Conservation (phyloP, 2,329 filamentous ascomycete genomes). For the Blastomyces gilchristii region DNA sequence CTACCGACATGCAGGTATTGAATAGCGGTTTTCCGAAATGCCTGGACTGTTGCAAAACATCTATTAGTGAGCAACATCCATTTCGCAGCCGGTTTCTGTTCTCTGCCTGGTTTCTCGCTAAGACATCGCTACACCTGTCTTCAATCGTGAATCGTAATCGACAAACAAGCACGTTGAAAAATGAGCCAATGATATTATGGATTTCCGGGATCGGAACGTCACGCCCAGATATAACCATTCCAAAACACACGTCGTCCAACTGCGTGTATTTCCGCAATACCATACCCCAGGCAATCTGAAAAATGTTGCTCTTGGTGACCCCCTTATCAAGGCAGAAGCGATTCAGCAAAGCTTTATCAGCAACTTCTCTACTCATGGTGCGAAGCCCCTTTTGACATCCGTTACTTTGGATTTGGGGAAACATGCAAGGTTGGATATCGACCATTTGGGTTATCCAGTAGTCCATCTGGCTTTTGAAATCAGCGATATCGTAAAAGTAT, state of each 20-base stretch:
- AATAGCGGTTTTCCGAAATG: slow-evolving; percentile 7
- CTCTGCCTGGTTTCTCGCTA: slow-evolving; percentile 8
- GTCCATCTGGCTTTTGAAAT: slow-evolving; percentile 6
- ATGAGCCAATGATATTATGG: slow-evolving; percentile 29
- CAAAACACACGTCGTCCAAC: slow-evolving; percentile 31
- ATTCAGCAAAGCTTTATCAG: slow-evolving; percentile 5
- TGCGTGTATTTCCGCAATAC: slow-evolving; percentile 26
- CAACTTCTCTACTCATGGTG: not conserved
- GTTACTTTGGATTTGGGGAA: not conserved
- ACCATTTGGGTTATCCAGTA: slow-evolving; percentile 9
- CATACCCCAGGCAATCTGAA: slow-evolving; percentile 32
- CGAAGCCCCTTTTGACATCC: slow-evolving; percentile 1
- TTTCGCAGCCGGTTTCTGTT: slow-evolving; percentile 7
- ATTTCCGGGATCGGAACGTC: slow-evolving; percentile 29
- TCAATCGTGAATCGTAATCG: slow-evolving; percentile 2
- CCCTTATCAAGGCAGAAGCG: slow-evolving; percentile 4
- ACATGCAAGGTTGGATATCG: slow-evolving; percentile 8
- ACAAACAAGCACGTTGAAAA: slow-evolving; percentile 13
- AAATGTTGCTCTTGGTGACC: slow-evolving; percentile 22
- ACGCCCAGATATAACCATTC: slow-evolving; percentile 31
- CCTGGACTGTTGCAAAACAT: slow-evolving; percentile 4
- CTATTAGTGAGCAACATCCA: slow-evolving; percentile 11
- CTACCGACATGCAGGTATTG: slow-evolving; percentile 13
- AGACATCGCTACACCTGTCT: not conserved
- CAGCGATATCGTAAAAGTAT: slow-evolving; percentile 5